Evolutionary conservation across 1,284 basidiomycete species (phyloP).

Genomic region (Pseudozyma hubeiensis): DNA sequence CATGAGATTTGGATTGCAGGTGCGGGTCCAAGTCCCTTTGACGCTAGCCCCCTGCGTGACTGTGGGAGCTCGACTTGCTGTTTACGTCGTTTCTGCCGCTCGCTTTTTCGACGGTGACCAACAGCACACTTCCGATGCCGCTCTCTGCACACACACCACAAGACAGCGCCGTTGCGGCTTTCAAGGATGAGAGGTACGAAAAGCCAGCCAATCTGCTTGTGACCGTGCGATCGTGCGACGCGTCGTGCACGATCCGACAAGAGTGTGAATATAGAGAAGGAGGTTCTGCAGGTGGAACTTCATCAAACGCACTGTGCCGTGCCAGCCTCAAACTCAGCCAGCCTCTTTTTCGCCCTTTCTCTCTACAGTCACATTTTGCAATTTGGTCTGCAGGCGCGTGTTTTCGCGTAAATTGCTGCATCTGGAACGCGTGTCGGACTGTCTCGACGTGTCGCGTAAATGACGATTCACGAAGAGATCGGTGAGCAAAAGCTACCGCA

Average conservation of each 20-base stretch:
- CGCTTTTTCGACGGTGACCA: too few relatives aligned
- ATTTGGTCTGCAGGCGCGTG: neutral
- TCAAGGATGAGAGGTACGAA: too few relatives aligned
- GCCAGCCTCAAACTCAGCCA: conserved; percentile 4
- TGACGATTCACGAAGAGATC: neutral
- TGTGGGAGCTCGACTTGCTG: too few relatives aligned
- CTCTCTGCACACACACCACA: too few relatives aligned
- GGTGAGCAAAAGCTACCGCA: too few relatives aligned
- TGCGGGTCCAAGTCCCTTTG: too few relatives aligned
- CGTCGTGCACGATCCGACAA: neutral
- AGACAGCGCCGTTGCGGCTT: too few relatives aligned
- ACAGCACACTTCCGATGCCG: too few relatives aligned
- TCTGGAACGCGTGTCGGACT: conserved; percentile 1
- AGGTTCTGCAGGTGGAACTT: conserved; percentile 17
- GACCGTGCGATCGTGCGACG: conserved; percentile 5
- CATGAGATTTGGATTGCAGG: too few relatives aligned
- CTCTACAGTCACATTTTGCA: conserved; percentile 11
- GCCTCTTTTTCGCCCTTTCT: neutral
- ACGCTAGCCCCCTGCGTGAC: too few relatives aligned
- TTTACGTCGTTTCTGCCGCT: too few relatives aligned
- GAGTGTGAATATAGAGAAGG: conserved; percentile 4
- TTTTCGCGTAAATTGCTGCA: conserved; percentile 31
- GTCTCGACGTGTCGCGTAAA: conserved; percentile 38
- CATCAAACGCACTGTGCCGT: conserved; percentile 21
- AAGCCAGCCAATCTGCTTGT: too few relatives aligned